Evolutionary conservation across 1,139 yeast species (phyloP), one percentile per base, ranked within the genome.

Genomic region (Yarrowia galli): DNA sequence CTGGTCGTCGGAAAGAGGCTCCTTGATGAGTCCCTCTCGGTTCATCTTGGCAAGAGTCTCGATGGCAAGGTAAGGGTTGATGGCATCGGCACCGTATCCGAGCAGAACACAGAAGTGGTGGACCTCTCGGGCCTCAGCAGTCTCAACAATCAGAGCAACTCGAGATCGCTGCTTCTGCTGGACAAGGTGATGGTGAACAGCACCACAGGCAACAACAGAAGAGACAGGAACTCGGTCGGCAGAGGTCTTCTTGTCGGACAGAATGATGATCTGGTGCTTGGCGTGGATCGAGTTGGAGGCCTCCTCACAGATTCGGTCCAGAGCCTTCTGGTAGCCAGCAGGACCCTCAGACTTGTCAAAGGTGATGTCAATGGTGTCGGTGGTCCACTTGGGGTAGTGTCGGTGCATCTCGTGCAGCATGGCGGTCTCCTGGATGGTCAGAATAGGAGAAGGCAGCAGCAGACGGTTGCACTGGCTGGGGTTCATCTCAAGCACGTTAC

Each of bases 61-160:
- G 81, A 93, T 86, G 20, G 96, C 97, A 78, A 95, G 82, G 82
- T 92, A 95, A 67, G 99, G 99, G 80, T 91, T 91, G 75, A 95
- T 84, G 72, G 92, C 98, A 81, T 95, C 99, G 71, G 96, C 97
- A 83, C 99, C 99, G 77, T 95, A 95, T 72, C 99, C 98, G 46
- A 95, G 87, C 74, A 95, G 84, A 74, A 93, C 93, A 83, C 97
- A 92, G 79, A 92, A 87, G 80, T 95, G 98, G 79, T 95, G 99
- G 61, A 93, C 96, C 79, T 95, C 99, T 79, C 97, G 89, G 22
- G 98, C 98, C 80, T 95, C 99, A 67, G 96, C 98, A 60, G 98
- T 89, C 81, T 95, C 98, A 71, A 93, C 84, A 71, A 95, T 82
- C 72, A 95, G 80, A 4, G 98, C 98, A 71, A 93, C 98, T 78